Percentiles rank a stretch among this genome's conserved stretches.
phyloP scores from a whole-genome alignment of 2,329 filamentous ascomycete genomes.

The Dactylonectria macrodidyma region DNA sequence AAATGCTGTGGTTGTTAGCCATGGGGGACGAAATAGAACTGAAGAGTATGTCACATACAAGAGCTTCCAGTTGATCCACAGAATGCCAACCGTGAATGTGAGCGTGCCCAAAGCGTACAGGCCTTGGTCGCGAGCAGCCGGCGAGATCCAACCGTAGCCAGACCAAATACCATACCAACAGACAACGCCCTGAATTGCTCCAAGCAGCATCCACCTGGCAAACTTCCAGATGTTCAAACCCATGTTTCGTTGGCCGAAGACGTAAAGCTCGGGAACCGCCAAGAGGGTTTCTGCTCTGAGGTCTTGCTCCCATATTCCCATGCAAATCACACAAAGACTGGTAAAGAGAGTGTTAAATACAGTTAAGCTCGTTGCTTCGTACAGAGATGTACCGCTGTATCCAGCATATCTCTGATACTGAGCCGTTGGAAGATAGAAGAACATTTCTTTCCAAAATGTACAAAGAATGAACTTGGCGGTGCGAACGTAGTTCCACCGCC shows the following conservation, averaged over 20 bases:
- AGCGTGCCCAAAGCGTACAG: slow-evolving; percentile 83
- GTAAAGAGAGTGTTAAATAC: slow-evolving; percentile 98
- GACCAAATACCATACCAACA: slow-evolving; percentile 78
- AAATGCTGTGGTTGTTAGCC: slow-evolving; percentile 61
- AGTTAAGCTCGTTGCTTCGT: slow-evolving; percentile 88
- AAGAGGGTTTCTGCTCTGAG: slow-evolving; percentile 86
- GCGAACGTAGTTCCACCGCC: slow-evolving; percentile 90
- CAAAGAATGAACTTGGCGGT: slow-evolving; percentile 91
- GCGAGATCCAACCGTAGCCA: slow-evolving; percentile 64
- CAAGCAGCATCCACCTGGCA: slow-evolving; percentile 83
- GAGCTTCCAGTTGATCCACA: slow-evolving; percentile 83
- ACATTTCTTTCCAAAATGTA: slow-evolving; percentile 91
- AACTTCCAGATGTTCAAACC: slow-evolving; percentile 85
- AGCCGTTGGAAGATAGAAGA: slow-evolving; percentile 89
- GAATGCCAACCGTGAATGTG: slow-evolving; percentile 78
- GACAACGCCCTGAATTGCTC: slow-evolving; percentile 79
- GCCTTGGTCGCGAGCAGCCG: slow-evolving; percentile 72
- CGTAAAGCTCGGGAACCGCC: slow-evolving; percentile 94
- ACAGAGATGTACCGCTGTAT: slow-evolving; percentile 92
- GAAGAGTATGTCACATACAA: slow-evolving; percentile 66
- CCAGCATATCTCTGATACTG: slow-evolving; percentile 87
- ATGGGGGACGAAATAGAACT: background rate
- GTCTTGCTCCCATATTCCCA: slow-evolving; percentile 94
- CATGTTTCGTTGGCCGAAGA: slow-evolving; percentile 79
- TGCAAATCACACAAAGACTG: slow-evolving; percentile 87